Evolutionary conservation across 176 grass and related monocot genomes (phyloP).

Genomic region (Chrysopogon serrulatus): DNA sequence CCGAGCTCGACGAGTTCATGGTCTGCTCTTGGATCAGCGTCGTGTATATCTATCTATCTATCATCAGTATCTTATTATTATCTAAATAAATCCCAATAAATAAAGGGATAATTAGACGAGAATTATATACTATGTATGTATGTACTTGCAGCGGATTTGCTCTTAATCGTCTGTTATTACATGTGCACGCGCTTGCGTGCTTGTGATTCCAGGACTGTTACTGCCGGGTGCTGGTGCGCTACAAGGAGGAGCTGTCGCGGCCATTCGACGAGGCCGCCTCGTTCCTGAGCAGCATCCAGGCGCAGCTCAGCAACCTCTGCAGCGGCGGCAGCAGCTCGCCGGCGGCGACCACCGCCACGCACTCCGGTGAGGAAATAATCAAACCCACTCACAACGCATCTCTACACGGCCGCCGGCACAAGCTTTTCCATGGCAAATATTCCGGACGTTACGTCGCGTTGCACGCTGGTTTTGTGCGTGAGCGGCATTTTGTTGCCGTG

Average conservation of each 20-base stretch:
- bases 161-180: slow-evolving; percentile 40
- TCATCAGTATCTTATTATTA: too few relatives aligned
- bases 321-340: slow-evolving; percentile 26
- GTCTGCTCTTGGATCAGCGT: slow-evolving; percentile 8
- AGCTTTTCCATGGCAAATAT: not conserved
- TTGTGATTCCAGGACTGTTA: slow-evolving; percentile 51
- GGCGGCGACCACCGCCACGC: slow-evolving; percentile 23
- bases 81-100: not conserved
- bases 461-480: slow-evolving; percentile 9
- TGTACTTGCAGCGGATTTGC: not conserved
- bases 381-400: not conserved
- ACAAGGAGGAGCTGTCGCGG: slow-evolving; percentile 83
- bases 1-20: slow-evolving; percentile 98
- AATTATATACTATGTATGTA: too few relatives aligned
- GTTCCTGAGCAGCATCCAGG: slow-evolving; percentile 74
- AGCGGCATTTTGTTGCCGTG: not conserved
- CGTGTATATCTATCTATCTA: not conserved
- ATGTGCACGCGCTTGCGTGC: not conserved
- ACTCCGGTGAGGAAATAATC: slow-evolving; percentile 13
- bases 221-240: slow-evolving; percentile 58
- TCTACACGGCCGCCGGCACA: not conserved
- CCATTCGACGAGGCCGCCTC: slow-evolving; percentile 75
- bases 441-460: not conserved
- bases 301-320: slow-evolving; percentile 77
- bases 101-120: not conserved